phyloP scores from a whole-genome alignment of 2,329 filamentous ascomycete genomes.

The Zarea fungicola region DNA sequence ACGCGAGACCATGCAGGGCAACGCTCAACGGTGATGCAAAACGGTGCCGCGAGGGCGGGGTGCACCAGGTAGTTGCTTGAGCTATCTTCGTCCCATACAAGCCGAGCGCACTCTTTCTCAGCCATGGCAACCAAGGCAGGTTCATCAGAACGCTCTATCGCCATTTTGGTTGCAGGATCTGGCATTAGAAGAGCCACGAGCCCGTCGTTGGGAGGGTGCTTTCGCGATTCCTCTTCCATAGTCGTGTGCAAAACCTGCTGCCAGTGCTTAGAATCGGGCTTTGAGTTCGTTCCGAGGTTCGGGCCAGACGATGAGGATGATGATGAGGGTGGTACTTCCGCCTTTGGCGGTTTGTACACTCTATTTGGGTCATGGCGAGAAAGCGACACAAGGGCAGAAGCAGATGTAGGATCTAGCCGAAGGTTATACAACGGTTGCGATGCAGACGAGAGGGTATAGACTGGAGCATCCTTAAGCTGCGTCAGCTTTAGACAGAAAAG shows the following conservation, averaged over 20 bases:
- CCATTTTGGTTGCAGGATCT: constrained; percentile 56
- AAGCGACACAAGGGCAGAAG: constrained; percentile 56
- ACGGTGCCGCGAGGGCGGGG: constrained; percentile 57
- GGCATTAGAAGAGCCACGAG: constrained; percentile 67
- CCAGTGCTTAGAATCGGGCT: constrained; percentile 44
- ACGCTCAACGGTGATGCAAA: constrained; percentile 54
- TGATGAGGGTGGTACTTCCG: constrained; percentile 21
- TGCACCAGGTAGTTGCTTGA: constrained; percentile 58
- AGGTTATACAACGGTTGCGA: constrained; percentile 64
- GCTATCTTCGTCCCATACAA: constrained; percentile 66
- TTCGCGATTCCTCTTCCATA: constrained; percentile 50
- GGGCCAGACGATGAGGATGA: constrained; percentile 24
- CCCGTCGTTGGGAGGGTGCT: constrained; percentile 53
- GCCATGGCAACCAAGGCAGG: constrained; percentile 56
- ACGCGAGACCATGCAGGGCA: constrained; percentile 54
- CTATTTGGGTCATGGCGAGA: constrained; percentile 56
- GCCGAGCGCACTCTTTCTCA: constrained; percentile 62
- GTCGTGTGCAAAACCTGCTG: constrained; percentile 53
- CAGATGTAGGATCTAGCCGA: constrained; percentile 57
- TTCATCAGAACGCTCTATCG: constrained; percentile 55
- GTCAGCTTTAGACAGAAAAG: constrained; percentile 55
- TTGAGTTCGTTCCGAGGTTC: constrained; percentile 28
- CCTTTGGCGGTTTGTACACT: constrained; percentile 42
- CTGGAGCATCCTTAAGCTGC: constrained; percentile 53
- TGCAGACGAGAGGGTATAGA: constrained; percentile 60